Base-by-base conservation (phyloP, 2,329 filamentous ascomycete species). In the Colletotrichum shisoi region DNA sequence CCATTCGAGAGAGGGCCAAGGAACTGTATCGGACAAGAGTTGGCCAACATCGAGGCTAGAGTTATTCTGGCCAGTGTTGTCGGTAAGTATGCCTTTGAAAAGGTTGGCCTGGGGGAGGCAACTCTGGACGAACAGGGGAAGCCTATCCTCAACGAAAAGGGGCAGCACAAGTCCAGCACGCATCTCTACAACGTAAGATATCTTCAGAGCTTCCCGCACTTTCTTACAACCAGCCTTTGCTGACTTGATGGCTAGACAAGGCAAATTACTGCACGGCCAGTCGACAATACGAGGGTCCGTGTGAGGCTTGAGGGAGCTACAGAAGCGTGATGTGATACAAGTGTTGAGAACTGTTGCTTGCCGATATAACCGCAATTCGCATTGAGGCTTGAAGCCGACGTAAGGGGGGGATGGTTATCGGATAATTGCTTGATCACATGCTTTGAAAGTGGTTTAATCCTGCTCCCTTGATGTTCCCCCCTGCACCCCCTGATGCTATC, bases 1-100 rank as follows among this genome's bases (percentile, higher is more conserved):
- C 80, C 84, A 0, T 88, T 87, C 70, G 82, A 84, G 70, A 78
- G 82, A 62, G 85, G 85, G 0, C 80, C 80, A 3, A 73, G 85
- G 13, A 83, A 80, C 54, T 88, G 85, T 69, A 81, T 87, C 37
- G 85, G 85, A 1, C 84, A 87, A 73, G 82, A 84, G 69, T 76
- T 87, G 39, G 85, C 82, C 1, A 81, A 82, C 73, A 76, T 85
- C n/a, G 85, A 87, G 74, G 72, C 83, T 13, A 81, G 81, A 67
- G 76, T 84, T 15, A 80, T 84, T 12, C 72, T 87, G 39, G 81
- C 70, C 27, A 63, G 62, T 21, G 68, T 68, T 1, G 69, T 69
- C 19, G 57, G 70, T 24, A 63, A 56, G 27, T 71, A 71, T 45
- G 68, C 62, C n/a, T 71, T 71, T 37, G 56, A 66, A 31, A 71